phyloP scores from a whole-genome alignment of 75 land plant genomes.

The Cupressus sempervirens region DNA sequence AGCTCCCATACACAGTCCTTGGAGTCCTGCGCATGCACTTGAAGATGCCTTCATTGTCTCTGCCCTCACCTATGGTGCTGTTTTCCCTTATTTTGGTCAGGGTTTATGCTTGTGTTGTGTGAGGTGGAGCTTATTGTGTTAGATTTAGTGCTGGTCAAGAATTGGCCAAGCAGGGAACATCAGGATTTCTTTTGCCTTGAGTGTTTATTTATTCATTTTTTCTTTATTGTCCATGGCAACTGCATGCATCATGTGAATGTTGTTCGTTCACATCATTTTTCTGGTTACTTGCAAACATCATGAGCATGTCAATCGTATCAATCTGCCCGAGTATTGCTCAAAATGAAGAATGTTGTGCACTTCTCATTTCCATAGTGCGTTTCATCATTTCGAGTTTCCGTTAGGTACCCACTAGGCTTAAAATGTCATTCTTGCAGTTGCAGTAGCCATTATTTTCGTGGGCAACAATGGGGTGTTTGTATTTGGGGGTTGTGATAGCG shows the following conservation, averaged over 20 bases:
- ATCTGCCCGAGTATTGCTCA: no score
- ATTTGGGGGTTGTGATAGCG: neutral
- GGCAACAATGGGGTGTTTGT: neutral
- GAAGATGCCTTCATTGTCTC: slow-evolving; percentile 45
- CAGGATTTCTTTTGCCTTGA: slow-evolving; percentile 55
- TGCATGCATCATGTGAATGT: slow-evolving; percentile 80
- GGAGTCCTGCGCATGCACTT: slow-evolving; percentile 66
- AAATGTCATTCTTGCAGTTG: neutral
- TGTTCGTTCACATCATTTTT: slow-evolving; percentile 90
- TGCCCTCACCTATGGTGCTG: slow-evolving; percentile 82
- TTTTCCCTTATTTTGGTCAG: slow-evolving; percentile 65
- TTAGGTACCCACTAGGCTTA: neutral
- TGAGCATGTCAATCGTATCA: no score
- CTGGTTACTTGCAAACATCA: slow-evolving; percentile 72
- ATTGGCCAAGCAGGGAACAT: slow-evolving; percentile 55
- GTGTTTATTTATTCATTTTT: no score
- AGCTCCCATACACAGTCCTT: slow-evolving; percentile 50
- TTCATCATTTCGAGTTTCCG: neutral
- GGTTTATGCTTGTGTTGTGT: slow-evolving; percentile 92
- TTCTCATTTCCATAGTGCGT: neutral
- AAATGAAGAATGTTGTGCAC: neutral
- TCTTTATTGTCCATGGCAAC: slow-evolving; percentile 45
- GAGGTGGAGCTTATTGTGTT: slow-evolving; percentile 74
- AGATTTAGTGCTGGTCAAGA: slow-evolving; percentile 72
- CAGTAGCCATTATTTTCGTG: neutral